A percentile compares a stretch with the other conserved stretches of the same genome.
Evolutionary conservation across 192 early-diverging fungal genomes (phyloP).

Genomic region (Chytriomyces hyalinus): DNA sequence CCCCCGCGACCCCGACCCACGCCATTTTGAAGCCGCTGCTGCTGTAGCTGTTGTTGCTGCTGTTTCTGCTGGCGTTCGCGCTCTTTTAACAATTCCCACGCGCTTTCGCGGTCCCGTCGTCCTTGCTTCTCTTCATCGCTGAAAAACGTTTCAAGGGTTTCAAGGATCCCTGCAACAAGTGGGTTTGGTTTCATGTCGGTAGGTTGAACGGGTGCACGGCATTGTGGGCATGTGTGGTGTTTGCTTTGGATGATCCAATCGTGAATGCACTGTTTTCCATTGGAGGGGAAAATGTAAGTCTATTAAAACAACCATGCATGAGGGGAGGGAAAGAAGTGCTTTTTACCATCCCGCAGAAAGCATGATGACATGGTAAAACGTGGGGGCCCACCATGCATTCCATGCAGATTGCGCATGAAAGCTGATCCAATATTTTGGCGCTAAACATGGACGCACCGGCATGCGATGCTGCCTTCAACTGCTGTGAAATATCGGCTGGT

Average conservation of each 20-base stretch:
- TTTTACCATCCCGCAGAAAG: constrained; percentile 12
- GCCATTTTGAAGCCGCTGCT: background rate
- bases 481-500: background rate
- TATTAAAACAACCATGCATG: background rate
- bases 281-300: background rate
- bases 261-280: constrained; percentile 12
- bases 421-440: constrained; percentile 18
- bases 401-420: constrained; percentile 23
- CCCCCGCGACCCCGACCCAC: background rate
- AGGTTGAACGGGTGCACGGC: background rate
- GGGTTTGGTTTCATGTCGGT: background rate
- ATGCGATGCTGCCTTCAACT: background rate
- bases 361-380: constrained; percentile 6
- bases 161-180: constrained; percentile 16
- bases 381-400: constrained; percentile 29
- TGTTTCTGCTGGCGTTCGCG: background rate
- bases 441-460: constrained; percentile 12
- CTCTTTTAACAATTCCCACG: background rate
- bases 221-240: constrained; percentile 20
- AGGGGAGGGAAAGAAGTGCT: background rate
- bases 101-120: background rate
- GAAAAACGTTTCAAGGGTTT: constrained; percentile 14
- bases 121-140: background rate
- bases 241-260: constrained; percentile 18
- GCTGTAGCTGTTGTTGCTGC: background rate